Base-by-base conservation (phyloP, 2,329 filamentous ascomycete species). In the Pseudogymnoascus sp. region DNA sequence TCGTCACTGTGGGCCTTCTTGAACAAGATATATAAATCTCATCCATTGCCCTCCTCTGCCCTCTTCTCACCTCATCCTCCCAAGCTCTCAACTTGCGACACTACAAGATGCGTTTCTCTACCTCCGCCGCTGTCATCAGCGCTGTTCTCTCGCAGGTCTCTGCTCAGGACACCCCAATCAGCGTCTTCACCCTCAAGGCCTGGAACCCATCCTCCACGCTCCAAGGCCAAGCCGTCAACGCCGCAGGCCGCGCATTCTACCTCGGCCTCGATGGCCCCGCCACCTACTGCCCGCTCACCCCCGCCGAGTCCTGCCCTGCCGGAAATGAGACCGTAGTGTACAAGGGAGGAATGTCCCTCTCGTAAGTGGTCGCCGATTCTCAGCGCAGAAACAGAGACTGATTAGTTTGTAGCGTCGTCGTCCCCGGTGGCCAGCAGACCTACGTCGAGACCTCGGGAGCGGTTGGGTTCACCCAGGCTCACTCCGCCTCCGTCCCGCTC, bases 391-490 rank as follows among this genome's bases (percentile, higher is more conserved):
- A 33, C 8, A 12, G 14, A 52, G 1, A 25, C 25, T 52, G 45
- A 52, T 52, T 19, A 52, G 25, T 33, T 52, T 52, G n/a, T 52
- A 60, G 77, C 74, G 79, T 83, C 33, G 70, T 78, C 30, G 85
- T 87, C 4, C 84, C 85, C 4, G 85, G 85, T 28, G 86, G 86
- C 25, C 85, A 89, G 68, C 73, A 78, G 63, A 77, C 87, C 67
- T 89, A 84, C 71, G 77, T 88, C 62, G 75, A 74, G 2, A 75
- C 79, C 3, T 72, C 77, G 25, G 86, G 85, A 5, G 75, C 78
- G 8, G 71, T 89, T 62, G 75, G 77, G 62, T 88, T 82, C 74
- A 83, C 84, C 0, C 65, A 69, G 19, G 77, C 84, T 0, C 84
- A 87, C 74, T 85, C 82, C 0, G 73, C 72, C 2, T 74, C 69